These are phyloP conservation scores for Tolypocladium sp. DNA, from an alignment of 2,329 filamentous ascomycete species.

Conservation along the genomic window DNA sequence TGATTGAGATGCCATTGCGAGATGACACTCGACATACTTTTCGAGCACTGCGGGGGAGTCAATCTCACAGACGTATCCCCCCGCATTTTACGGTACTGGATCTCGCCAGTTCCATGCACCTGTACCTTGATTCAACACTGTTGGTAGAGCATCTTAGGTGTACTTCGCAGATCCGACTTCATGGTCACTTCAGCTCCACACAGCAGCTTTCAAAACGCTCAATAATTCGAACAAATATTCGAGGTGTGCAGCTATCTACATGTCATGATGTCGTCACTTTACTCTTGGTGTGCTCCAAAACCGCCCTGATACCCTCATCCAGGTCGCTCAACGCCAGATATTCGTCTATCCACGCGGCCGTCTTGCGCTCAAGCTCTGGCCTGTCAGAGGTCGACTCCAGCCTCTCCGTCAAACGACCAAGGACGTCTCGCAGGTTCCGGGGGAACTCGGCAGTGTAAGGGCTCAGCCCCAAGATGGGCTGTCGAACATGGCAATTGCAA, in stretches of 20 bases:
- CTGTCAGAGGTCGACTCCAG: constrained; percentile 36
- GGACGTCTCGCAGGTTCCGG: constrained; percentile 53
- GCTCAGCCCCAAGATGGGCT: constrained; percentile 59
- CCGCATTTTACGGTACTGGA: neutral
- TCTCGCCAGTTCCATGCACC: no score
- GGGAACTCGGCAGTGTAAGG: constrained; percentile 63
- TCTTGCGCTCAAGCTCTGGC: constrained; percentile 36
- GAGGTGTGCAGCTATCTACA: neutral
- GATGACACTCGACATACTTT: neutral
- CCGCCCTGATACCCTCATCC: constrained; percentile 45
- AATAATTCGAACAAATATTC: neutral
- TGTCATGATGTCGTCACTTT: constrained; percentile 13
- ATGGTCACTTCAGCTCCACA: no score
- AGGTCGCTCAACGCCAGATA: constrained; percentile 39
- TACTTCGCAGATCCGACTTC: no score
- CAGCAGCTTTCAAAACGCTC: no score
- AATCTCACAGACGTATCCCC: no score
- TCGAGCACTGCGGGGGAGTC: no score
- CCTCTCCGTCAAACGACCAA: constrained; percentile 50
- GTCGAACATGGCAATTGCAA: constrained; percentile 61
- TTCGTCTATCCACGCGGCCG: constrained; percentile 43
- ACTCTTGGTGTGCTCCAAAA: constrained; percentile 42
- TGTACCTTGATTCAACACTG: neutral
- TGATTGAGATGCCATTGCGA: neutral
- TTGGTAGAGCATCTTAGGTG: neutral